Percentiles rank a stretch among this genome's conserved stretches.
phyloP scores from a whole-genome alignment of 208 protist genomes.

The Trypanosoma mega region DNA sequence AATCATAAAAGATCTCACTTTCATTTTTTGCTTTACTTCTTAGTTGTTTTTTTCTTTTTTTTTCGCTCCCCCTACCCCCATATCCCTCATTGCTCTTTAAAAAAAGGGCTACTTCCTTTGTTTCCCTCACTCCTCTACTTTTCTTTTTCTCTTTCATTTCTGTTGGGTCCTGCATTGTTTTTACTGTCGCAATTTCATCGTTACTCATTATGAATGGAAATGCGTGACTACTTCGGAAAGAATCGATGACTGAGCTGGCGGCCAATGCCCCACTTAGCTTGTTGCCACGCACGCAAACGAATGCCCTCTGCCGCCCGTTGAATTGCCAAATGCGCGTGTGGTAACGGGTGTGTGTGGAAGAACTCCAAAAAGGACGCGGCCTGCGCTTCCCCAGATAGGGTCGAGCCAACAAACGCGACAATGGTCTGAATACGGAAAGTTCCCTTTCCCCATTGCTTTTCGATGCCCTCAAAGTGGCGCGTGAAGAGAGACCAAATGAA shows the following conservation, averaged over 20 bases:
- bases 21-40: conserved; percentile 11
- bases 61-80: conserved; percentile 14
- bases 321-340: conserved; percentile 73
- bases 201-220: too few species aligned
- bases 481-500: conserved; percentile 79
- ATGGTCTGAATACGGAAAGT: conserved; percentile 90
- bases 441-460: conserved; percentile 84
- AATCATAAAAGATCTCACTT: not conserved
- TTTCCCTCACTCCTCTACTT: not conserved
- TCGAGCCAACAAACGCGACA: conserved; percentile 52
- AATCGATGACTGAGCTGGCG: conserved; percentile 20
- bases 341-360: conserved; percentile 70
- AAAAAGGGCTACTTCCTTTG: not conserved
- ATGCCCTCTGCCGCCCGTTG: conserved; percentile 66
- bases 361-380: conserved; percentile 65
- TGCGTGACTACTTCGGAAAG: conserved; percentile 15
- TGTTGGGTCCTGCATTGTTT: too few species aligned
- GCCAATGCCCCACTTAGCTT: conserved; percentile 48
- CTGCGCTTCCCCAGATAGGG: conserved; percentile 48
- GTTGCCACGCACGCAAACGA: conserved; percentile 56
- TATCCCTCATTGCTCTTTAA: not conserved
- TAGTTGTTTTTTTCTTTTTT: conserved; percentile 10
- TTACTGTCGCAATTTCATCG: too few species aligned
- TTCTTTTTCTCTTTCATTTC: too few species aligned
- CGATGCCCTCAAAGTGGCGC: conserved; percentile 60